Percentiles rank a stretch among this genome's conserved stretches.
Conservation (phyloP, 768 basidiomycete genomes). For the Termitomyces sp. region DNA sequence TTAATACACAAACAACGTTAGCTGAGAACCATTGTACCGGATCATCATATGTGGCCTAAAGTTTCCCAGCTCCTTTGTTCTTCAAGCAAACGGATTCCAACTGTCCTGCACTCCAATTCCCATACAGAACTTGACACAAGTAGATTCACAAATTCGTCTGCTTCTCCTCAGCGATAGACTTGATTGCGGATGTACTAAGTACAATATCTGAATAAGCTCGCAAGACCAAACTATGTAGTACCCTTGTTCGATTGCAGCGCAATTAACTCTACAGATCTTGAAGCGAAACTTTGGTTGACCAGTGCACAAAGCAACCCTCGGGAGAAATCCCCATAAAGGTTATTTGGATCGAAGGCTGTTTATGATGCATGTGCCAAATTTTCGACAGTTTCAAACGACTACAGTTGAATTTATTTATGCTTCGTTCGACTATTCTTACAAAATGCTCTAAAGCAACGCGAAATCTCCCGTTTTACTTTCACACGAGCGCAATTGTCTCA, state of each 20-base stretch:
- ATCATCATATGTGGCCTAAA: not conserved
- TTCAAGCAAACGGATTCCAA: not conserved
- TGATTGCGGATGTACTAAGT: not conserved
- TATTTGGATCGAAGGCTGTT: constrained; percentile 1
- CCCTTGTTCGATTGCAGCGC: not conserved
- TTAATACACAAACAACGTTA: not conserved
- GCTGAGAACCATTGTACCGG: not conserved
- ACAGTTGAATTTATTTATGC: not conserved
- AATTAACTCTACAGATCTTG: not conserved
- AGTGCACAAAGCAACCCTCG: not conserved
- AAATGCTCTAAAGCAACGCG: constrained; percentile 4
- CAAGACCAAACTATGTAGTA: not conserved
- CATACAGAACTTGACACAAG: not conserved
- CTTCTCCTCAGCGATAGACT: not conserved
- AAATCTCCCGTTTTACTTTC: not conserved
- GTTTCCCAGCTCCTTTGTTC: not conserved
- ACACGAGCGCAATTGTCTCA: constrained; percentile 4
- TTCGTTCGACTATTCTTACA: constrained; percentile 6
- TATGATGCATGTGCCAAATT: not conserved
- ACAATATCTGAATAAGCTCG: not conserved
- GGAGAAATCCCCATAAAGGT: not conserved
- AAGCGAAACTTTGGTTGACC: not conserved
- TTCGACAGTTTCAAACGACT: not conserved
- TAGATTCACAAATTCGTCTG: too few relatives aligned
- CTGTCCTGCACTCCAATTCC: not conserved